Conservation (phyloP, 1,139 yeast genomes). For the Blastobotrys buckinghamii region DNA sequence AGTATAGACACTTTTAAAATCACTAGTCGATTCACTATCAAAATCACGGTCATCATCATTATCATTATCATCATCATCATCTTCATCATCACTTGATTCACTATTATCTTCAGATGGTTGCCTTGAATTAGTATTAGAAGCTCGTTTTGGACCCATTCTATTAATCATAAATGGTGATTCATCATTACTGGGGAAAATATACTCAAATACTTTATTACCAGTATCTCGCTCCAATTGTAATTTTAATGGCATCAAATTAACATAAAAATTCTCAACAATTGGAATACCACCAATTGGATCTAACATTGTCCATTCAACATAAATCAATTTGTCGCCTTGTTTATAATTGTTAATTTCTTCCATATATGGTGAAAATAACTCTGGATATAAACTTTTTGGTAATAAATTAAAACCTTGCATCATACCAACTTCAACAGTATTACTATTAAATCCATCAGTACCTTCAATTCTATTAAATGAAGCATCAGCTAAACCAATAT, state of each 20-base stretch:
- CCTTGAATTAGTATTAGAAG: constrained; percentile 6
- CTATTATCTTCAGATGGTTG: constrained; percentile 12
- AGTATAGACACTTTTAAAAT: constrained; percentile 7
- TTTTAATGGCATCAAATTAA: constrained; percentile 57
- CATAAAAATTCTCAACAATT: constrained; percentile 48
- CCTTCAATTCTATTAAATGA: constrained; percentile 55
- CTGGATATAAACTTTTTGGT: constrained; percentile 59
- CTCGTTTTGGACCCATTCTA: constrained; percentile 11
- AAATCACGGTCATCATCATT: neutral
- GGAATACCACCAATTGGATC: constrained; percentile 85
- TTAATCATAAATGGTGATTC: constrained; percentile 23
- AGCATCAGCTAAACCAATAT: constrained; percentile 61
- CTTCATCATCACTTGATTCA: constrained; percentile 5
- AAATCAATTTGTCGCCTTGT: constrained; percentile 38
- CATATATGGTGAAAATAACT: constrained; percentile 54
- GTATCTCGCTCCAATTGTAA: constrained; percentile 68
- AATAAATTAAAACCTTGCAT: constrained; percentile 69
- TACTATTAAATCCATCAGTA: constrained; percentile 57
- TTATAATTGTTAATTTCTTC: constrained; percentile 16
- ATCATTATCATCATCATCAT: constrained; percentile 6
- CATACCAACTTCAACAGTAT: constrained; percentile 53
- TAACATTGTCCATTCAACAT: constrained; percentile 64
- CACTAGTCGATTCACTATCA: neutral
- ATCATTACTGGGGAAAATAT: constrained; percentile 50
- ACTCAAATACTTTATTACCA: constrained; percentile 55